Evolutionary conservation across 768 basidiomycete genomes (phyloP).

Genomic region (Leucocoprinus sp.): DNA sequence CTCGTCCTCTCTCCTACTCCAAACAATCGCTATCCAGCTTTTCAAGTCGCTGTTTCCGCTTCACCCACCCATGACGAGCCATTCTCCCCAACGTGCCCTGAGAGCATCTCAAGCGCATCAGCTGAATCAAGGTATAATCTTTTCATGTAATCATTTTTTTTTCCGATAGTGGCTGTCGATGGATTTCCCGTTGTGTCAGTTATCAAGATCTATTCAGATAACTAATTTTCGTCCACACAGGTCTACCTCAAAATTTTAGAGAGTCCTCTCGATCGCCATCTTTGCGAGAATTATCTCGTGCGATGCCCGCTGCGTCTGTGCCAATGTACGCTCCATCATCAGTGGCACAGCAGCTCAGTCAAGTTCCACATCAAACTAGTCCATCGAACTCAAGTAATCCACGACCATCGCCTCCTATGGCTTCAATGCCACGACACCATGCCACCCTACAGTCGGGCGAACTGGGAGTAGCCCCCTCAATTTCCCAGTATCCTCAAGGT

Average conservation of each 20-base stretch:
- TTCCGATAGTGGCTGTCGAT: constrained; percentile 13
- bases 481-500: constrained; percentile 26
- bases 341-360: constrained; percentile 32
- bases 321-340: constrained; percentile 38
- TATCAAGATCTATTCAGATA: constrained; percentile 15
- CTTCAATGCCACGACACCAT: constrained; percentile 39
- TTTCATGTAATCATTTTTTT: constrained; percentile 11
- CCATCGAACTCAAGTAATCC: constrained; percentile 34
- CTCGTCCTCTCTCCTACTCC: background rate
- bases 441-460: constrained; percentile 18
- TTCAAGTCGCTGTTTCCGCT: background rate
- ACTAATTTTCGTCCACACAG: constrained; percentile 23
- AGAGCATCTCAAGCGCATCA: constrained; percentile 31
- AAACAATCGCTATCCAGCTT: background rate
- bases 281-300: constrained; percentile 43
- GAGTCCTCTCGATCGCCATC: constrained; percentile 45
- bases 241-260: constrained; percentile 33
- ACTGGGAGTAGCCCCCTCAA: constrained; percentile 17
- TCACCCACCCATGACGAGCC: constrained; percentile 41
- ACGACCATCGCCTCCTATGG: constrained; percentile 31
- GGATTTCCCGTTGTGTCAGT: constrained; percentile 11
- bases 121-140: constrained; percentile 38
- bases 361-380: constrained; percentile 34
- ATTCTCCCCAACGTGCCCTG: constrained; percentile 51
- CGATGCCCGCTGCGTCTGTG: constrained; percentile 51